A percentile compares a stretch with the other conserved stretches of the same genome.
Evolutionary conservation across 257 asterid genomes (phyloP).

Genomic region (Penstemon eatonii): DNA sequence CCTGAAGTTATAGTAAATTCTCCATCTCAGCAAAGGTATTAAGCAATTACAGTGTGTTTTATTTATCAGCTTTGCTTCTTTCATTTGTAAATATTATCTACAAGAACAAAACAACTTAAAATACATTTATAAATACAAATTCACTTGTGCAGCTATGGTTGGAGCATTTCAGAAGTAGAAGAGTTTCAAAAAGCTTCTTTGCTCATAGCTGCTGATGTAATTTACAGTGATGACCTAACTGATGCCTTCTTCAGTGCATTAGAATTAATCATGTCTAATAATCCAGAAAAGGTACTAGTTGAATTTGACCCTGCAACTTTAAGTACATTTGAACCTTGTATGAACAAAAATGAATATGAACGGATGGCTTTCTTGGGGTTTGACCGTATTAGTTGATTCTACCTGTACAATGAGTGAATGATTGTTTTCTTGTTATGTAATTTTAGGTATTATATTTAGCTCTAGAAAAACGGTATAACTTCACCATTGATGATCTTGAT

Average conservation of each 20-base stretch:
- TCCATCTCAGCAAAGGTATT: constrained; percentile 47
- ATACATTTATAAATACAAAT: neutral
- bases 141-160: constrained; percentile 53
- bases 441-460: constrained; percentile 82
- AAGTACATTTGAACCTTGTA: neutral
- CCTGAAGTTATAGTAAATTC: constrained; percentile 46
- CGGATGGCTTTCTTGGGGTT: no score
- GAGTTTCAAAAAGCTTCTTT: constrained; percentile 69
- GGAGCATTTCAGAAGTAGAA: constrained; percentile 68
- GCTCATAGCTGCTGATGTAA: constrained; percentile 94
- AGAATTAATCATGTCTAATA: constrained; percentile 56
- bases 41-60: constrained; percentile 7
- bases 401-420: neutral
- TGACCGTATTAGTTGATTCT: no score
- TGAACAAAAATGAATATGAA: no score
- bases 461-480: constrained; percentile 91
- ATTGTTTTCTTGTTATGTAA: neutral
- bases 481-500: constrained; percentile 76
- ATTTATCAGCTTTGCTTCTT: neutral
- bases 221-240: constrained; percentile 78
- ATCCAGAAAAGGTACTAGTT: constrained; percentile 59
- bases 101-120: neutral
- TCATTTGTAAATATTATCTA: neutral
- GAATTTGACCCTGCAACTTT: constrained; percentile 3
- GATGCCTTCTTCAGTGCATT: constrained; percentile 68